Conservation (phyloP, 106 monocot species). For the Dioscorea zingiberensis region DNA sequence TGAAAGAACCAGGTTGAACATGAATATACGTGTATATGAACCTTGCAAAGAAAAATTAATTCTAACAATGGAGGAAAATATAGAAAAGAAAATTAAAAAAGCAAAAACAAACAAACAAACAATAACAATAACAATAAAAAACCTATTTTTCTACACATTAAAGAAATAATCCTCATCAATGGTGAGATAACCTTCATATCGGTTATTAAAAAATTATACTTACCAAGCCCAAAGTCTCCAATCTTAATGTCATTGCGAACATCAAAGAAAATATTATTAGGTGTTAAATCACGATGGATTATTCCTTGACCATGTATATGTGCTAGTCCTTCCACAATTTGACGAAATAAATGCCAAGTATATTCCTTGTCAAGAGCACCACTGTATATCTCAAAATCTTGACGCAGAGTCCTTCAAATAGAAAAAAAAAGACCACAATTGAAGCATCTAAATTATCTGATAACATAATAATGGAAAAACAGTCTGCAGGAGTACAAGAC, state of each 20-base stretch:
- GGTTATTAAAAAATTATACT: slow-evolving; percentile 2
- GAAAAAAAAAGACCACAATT: slow-evolving; percentile 4
- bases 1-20: too few species aligned
- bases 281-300: slow-evolving; percentile 95
- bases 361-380: slow-evolving; percentile 69
- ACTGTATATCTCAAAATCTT: slow-evolving; percentile 61
- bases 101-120: too few species aligned
- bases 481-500: neutral
- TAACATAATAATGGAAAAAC: neutral
- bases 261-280: slow-evolving; percentile 98
- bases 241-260: slow-evolving; percentile 96
- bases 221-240: slow-evolving; percentile 98
- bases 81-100: too few species aligned
- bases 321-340: slow-evolving; percentile 98
- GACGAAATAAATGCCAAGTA: slow-evolving; percentile 88
- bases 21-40: too few species aligned
- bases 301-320: slow-evolving; percentile 98
- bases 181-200: too few species aligned
- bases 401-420: slow-evolving; percentile 72
- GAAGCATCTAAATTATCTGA: too few species aligned
- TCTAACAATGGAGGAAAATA: too few species aligned
- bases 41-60: too few species aligned
- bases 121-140: too few species aligned
- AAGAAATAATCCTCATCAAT: too few species aligned
- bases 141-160: too few species aligned